These are phyloP conservation scores for Cutaneotrichosporon curvatum DNA, from an alignment of 1,284 basidiomycete species.

Conservation along the genomic window DNA sequence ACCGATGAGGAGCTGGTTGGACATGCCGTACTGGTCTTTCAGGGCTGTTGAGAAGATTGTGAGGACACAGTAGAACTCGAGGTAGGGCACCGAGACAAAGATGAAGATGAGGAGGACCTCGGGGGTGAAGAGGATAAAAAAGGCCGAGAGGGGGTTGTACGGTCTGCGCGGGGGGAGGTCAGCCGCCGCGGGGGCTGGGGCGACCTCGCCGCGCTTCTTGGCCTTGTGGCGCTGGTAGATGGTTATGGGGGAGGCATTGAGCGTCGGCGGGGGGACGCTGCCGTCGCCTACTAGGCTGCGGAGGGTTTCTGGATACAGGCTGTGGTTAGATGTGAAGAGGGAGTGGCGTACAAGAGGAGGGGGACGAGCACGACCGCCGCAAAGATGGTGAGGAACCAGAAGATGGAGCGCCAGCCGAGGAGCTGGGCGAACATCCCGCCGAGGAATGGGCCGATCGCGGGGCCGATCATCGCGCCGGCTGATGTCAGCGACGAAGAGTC, in stretches of 20 bases:
- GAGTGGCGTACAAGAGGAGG: slow-evolving; percentile 22
- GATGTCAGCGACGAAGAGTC: neutral
- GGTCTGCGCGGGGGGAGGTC: slow-evolving; percentile 9
- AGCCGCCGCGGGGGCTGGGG: slow-evolving; percentile 28
- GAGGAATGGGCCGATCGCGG: slow-evolving; percentile 22
- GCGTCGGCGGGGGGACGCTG: slow-evolving; percentile 38
- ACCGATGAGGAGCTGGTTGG: slow-evolving; percentile 42
- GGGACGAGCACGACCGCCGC: slow-evolving; percentile 4
- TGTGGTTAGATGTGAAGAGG: slow-evolving; percentile 6
- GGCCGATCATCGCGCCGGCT: slow-evolving; percentile 9
- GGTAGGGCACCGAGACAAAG: slow-evolving; percentile 36
- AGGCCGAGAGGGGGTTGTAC: slow-evolving; percentile 39
- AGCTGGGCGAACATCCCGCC: slow-evolving; percentile 27
- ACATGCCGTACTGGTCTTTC: slow-evolving; percentile 34
- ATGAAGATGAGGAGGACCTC: slow-evolving; percentile 38
- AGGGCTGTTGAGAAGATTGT: slow-evolving; percentile 42
- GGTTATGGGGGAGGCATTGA: slow-evolving; percentile 29
- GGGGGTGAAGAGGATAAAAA: slow-evolving; percentile 38
- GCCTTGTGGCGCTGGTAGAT: slow-evolving; percentile 18
- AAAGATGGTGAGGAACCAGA: slow-evolving; percentile 30
- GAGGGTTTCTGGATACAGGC: slow-evolving; percentile 43
- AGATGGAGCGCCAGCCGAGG: slow-evolving; percentile 25
- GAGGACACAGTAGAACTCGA: slow-evolving; percentile 37
- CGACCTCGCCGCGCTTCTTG: neutral
- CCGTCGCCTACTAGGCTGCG: slow-evolving; percentile 44